Evolutionary conservation across 805 yeast genomes (phyloP).

Genomic region (Suhomyces sp.): DNA sequence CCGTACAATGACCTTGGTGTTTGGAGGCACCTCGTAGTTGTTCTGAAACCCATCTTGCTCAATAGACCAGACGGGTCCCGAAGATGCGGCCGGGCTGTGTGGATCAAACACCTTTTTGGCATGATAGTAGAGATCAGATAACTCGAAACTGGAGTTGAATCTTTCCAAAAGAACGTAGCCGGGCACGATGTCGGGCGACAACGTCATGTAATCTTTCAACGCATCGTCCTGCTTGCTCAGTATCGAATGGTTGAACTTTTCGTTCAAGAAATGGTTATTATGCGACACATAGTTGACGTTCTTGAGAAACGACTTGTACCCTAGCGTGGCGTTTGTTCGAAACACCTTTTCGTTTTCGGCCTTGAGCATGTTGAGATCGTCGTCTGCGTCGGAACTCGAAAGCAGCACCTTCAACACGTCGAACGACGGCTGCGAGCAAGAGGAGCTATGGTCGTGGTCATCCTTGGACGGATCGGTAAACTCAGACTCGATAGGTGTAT

Average conservation of each 20-base stretch:
- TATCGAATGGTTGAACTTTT: conserved; percentile 3
- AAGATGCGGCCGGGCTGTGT: not conserved
- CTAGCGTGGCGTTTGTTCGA: conserved; percentile 8
- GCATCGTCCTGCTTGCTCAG: conserved; percentile 5
- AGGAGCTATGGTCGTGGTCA: not conserved
- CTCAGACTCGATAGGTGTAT: not conserved
- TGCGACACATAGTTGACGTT: conserved; percentile 22
- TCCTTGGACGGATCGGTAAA: not conserved
- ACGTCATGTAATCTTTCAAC: conserved; percentile 12
- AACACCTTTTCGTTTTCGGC: conserved; percentile 1
- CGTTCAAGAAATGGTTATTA: conserved; percentile 18
- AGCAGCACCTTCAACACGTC: not conserved
- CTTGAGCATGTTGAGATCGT: not conserved
- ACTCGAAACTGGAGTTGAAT: conserved; percentile 9
- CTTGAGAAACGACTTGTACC: conserved; percentile 23
- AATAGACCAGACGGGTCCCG: not conserved
- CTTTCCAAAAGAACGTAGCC: conserved; percentile 23
- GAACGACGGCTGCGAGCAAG: conserved; percentile 5
- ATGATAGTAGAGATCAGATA: conserved; percentile 14
- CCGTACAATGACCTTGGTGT: conserved; percentile 17
- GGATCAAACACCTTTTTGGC: conserved; percentile 10
- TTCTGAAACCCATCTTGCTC: not conserved
- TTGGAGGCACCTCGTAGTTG: not conserved
- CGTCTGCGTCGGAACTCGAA: not conserved
- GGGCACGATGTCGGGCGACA: conserved; percentile 16